A percentile compares a stretch with the other conserved stretches of the same genome.
These are phyloP conservation scores for Acanthamoeba healyi DNA, from an alignment of 208 protist genomes.

Conservation along the genomic window DNA sequence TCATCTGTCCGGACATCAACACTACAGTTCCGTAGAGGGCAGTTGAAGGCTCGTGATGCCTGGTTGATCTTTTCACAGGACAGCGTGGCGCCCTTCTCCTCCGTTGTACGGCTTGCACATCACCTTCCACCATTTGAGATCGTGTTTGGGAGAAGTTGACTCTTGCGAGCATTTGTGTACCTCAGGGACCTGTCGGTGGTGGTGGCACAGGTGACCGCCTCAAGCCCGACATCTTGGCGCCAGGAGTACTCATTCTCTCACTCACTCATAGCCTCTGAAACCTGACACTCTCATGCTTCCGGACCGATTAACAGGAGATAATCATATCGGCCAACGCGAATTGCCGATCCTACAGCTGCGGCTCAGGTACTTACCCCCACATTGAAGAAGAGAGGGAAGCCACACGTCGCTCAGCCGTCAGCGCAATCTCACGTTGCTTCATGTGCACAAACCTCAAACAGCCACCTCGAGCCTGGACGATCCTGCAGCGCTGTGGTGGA, in stretches of 20 bases:
- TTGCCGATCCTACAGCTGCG: background rate
- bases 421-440: too few species aligned
- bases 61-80: conserved; percentile 70
- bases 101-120: background rate
- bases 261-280: background rate
- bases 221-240: conserved; percentile 54
- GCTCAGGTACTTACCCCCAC: conserved; percentile 10
- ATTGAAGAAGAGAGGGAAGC: too few species aligned
- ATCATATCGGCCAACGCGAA: conserved; percentile 47
- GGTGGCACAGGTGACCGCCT: background rate
- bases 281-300: too few species aligned
- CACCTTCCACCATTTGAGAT: too few species aligned
- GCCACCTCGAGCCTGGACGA: background rate
- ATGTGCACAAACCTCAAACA: too few species aligned
- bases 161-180: too few species aligned
- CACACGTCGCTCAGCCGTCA: background rate
- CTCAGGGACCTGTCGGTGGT: background rate
- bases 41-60: background rate
- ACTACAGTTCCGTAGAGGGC: background rate
- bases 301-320: background rate
- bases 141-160: too few species aligned
- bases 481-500: conserved; percentile 23
- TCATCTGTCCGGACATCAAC: too few species aligned
- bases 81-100: conserved; percentile 42
- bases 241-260: background rate